Evolutionary conservation across 805 yeast genomes (phyloP), one percentile per base, ranked within the genome.

Genomic region (Nakazawaea laoshanensis): DNA sequence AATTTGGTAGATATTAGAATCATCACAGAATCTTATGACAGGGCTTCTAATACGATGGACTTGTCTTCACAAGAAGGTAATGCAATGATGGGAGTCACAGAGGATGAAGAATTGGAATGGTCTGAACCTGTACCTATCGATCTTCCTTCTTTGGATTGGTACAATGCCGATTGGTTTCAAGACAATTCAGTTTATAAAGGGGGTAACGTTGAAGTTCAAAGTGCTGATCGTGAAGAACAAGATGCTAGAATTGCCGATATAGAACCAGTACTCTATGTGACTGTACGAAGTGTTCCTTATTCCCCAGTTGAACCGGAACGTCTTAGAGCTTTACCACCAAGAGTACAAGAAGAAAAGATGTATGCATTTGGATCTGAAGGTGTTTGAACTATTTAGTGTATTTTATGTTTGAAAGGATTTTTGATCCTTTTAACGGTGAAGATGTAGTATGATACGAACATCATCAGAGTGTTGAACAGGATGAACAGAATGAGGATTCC

Each of bases 401-500:
- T 6, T 23, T 23, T 7, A 23, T 20, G 22, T 7, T 20, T 20
- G 22, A 20, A 20, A 7, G 9, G 7, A 7, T 10, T 20, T 24
- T 28, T 13, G 26, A 28, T 18, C 26, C 10, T 20, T 10, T 20
- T 20, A 7, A 20, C 25, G 10, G 19, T 13, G 29, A 36, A 22
- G 11, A 28, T 16, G 38, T 45, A 51, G 36, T 55, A 55, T 14
- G 43, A 41, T 15, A 27, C 38, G 24, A 53, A 50, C 58, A 61
- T 53, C 9, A 54, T 59, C 25, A 42, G 35, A 11, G 60, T 25
- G 37, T 74, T 72, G 58, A 72, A 68, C 18, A 53, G 44, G 29
- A 70, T 57, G 52, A 62, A 75, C 2, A 13, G 26, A 20, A 9
- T 11, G 20, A 70, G 59, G 42, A 76, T 63, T 45, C 84, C 84